Evolutionary conservation across 2,329 filamentous ascomycete genomes (phyloP).

Genomic region (Phyllosticta paracitricarpa): DNA sequence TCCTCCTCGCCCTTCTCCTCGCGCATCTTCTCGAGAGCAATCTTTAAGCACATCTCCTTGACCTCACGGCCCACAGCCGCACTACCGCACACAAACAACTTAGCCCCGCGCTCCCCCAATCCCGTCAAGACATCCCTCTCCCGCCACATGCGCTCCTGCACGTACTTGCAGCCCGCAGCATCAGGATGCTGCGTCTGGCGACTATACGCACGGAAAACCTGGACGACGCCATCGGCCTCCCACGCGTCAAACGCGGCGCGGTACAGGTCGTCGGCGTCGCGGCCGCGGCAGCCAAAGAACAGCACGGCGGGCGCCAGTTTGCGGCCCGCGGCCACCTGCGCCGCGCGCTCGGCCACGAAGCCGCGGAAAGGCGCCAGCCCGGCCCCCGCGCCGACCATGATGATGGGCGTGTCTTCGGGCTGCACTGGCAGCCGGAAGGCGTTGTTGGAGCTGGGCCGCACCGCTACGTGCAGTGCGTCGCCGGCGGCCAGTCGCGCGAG

Average conservation of each 20-base stretch:
- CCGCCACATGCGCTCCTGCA: slow-evolving; percentile 42
- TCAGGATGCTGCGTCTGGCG: slow-evolving; percentile 24
- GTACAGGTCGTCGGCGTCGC: slow-evolving; percentile 51
- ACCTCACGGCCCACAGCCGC: slow-evolving; percentile 36
- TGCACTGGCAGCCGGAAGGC: slow-evolving; percentile 37
- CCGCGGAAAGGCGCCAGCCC: slow-evolving; percentile 37
- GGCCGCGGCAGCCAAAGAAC: slow-evolving; percentile 53
- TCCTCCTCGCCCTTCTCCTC: slow-evolving; percentile 26
- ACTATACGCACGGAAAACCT: slow-evolving; percentile 52
- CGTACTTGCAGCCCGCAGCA: slow-evolving; percentile 42
- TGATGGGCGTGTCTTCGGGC: slow-evolving; percentile 30
- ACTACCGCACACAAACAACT: slow-evolving; percentile 57
- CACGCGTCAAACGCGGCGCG: slow-evolving; percentile 48
- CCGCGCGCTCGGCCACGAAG: slow-evolving; percentile 32
- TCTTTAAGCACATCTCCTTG: slow-evolving; percentile 31
- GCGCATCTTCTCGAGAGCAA: slow-evolving; percentile 20
- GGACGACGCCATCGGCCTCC: slow-evolving; percentile 51
- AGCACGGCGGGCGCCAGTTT: slow-evolving; percentile 51
- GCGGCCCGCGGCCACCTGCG: slow-evolving; percentile 38
- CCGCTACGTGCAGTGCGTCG: slow-evolving; percentile 33
- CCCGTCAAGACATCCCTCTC: slow-evolving; percentile 36
- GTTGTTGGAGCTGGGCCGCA: slow-evolving; percentile 28
- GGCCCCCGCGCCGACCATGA: slow-evolving; percentile 29
- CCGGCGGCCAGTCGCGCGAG: slow-evolving; percentile 30
- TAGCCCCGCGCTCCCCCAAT: slow-evolving; percentile 41